These are phyloP conservation scores for Camptophora hylomeconis DNA, from an alignment of 2,329 filamentous ascomycete species.

Conservation along the genomic window DNA sequence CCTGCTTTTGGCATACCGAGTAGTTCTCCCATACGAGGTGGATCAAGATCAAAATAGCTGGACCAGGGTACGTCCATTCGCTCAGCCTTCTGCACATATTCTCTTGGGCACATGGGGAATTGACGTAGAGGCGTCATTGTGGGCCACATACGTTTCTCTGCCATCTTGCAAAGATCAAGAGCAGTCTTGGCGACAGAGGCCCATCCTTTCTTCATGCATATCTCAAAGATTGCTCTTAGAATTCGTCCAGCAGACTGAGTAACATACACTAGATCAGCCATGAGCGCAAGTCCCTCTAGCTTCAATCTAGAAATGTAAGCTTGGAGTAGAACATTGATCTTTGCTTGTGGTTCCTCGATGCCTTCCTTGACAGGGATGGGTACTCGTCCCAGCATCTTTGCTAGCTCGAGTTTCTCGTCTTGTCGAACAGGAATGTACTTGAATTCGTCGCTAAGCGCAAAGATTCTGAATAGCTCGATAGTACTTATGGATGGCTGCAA, in stretches of 20 bases:
- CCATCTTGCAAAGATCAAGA: conserved; percentile 94
- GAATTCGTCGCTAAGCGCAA: conserved; percentile 92
- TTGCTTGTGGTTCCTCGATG: conserved; percentile 90
- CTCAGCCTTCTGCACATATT: conserved; percentile 85
- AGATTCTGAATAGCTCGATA: conserved; percentile 93
- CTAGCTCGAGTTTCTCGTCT: conserved; percentile 92
- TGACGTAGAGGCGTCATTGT: conserved; percentile 94
- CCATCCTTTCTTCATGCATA: conserved; percentile 95
- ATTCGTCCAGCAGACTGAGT: conserved; percentile 97
- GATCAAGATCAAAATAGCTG: conserved; percentile 91
- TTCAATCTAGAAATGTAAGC: conserved; percentile 93
- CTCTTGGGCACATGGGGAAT: conserved; percentile 67
- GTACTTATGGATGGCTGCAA: conserved; percentile 86
- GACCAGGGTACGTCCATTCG: conserved; percentile 87
- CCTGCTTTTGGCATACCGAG: conserved; percentile 83
- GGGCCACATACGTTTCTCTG: conserved; percentile 98
- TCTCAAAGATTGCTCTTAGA: conserved; percentile 88
- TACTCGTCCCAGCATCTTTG: conserved; percentile 77
- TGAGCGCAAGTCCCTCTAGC: conserved; percentile 82
- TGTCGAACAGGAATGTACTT: conserved; percentile 97
- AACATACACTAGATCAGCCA: conserved; percentile 98
- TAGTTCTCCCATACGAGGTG: conserved; percentile 89
- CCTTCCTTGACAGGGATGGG: conserved; percentile 96
- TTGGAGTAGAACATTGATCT: conserved; percentile 95
- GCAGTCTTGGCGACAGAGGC: conserved; percentile 83